Percentiles rank a stretch among this genome's conserved stretches.
These are phyloP conservation scores for Salvia hispanica DNA, from an alignment of 257 asterid species.

Conservation along the genomic window DNA sequence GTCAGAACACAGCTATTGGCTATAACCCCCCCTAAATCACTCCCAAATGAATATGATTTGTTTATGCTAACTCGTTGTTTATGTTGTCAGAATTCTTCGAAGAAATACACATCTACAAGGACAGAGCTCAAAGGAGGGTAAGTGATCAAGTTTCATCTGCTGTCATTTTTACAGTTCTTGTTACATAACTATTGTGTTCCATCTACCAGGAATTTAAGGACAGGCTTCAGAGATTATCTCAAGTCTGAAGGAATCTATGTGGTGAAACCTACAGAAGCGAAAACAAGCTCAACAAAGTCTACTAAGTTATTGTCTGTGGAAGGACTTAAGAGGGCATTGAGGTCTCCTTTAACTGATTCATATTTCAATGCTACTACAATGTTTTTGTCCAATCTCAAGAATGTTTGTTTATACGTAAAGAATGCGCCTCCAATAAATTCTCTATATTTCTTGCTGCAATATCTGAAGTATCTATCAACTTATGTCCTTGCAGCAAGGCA, in stretches of 20 bases:
- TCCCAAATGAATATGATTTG: not conserved
- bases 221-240: constrained; percentile 69
- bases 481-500: constrained; percentile 59
- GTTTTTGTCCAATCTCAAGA: not conserved
- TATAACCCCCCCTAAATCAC: constrained; percentile 17
- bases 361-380: not conserved
- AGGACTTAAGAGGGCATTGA: constrained; percentile 73
- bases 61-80: constrained; percentile 4
- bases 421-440: not conserved
- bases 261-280: constrained; percentile 55
- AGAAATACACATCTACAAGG: constrained; percentile 67
- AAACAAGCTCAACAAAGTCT: constrained; percentile 49
- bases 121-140: constrained; percentile 88
- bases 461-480: not conserved
- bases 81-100: constrained; percentile 54
- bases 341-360: constrained; percentile 46
- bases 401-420: not conserved
- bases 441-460: not conserved
- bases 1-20: constrained; percentile 23
- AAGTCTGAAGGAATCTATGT: constrained; percentile 78
- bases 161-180: constrained; percentile 20
- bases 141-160: constrained; percentile 31
- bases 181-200: constrained; percentile 24
- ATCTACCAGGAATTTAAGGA: constrained; percentile 65
- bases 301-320: constrained; percentile 74